Evolutionary conservation across 768 basidiomycete species (phyloP), one percentile per base, ranked within the genome.

Genomic region (Auriscalpium microsporum): DNA sequence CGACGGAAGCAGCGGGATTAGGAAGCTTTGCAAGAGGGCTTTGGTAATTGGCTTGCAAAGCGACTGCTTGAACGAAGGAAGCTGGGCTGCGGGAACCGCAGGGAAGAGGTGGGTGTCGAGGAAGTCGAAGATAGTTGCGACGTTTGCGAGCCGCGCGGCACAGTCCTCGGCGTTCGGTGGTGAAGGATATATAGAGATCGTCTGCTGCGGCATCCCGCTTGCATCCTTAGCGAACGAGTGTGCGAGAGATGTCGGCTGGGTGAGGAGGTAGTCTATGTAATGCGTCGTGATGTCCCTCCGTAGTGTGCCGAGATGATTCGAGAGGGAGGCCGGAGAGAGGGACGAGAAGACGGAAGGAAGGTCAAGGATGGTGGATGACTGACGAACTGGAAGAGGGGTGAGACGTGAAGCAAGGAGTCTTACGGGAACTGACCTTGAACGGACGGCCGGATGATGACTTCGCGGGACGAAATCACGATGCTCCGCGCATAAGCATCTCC

Each of bases 1-100:
- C 1, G 81, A 78, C 0, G 93, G 90, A 3, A 94, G 71, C n/a
- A 76, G 76, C 0, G 87, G 81, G 36, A 84, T 70, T 45, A 94
- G 75, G 36, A 94, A 69, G 58, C 81, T 75, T 49, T 81, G 77
- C 50, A 94, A 75, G 17, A 92, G 63, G 23, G 82, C 79, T 5
- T 72, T 74, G 3, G 79, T 78, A 16, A 87, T 61, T 1, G 86
- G 81, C 63, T 79, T 83, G 65, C 73, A 75, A 3, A 94, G 70
- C 13, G 80, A 78, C 34, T 72, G 76, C n/a, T 75, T 67, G 59
- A 91, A 84, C 3, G 65, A 59, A 9, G 69, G 63, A 21, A 67
- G 58, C 50, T 83, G 76, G 0, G 76, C 56, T 1, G 65, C 45
- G 14, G 88, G 84, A 17, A 89, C 68, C 52, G 70, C 66, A 2